Percentiles rank a stretch among this genome's conserved stretches.
Conservation (phyloP, 768 basidiomycete species). For the Tulasnella sp. region DNA sequence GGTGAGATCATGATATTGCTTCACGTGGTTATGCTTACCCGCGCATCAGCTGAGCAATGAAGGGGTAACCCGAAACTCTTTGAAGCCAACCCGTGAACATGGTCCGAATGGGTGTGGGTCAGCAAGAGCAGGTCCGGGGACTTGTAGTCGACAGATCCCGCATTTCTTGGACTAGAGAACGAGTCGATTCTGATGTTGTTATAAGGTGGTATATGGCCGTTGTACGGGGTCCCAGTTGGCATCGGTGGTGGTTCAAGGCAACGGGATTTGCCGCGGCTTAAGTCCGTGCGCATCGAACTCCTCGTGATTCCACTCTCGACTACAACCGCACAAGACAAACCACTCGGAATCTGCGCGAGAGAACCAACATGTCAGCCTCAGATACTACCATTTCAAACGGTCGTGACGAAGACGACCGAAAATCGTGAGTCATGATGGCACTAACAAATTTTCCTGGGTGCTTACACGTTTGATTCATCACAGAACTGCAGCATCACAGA, state of each 20-base stretch:
- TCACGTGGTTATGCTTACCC: conserved; percentile 38
- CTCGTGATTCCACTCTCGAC: not conserved
- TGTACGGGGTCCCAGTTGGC: conserved; percentile 74
- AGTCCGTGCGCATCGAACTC: not conserved
- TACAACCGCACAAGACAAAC: not conserved
- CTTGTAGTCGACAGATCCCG: conserved; percentile 30
- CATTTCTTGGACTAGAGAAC: conserved; percentile 53
- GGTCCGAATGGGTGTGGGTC: conserved; percentile 87
- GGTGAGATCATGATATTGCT: not conserved
- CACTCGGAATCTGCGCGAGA: not conserved
- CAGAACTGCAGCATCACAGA: conserved; percentile 74
- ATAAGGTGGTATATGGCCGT: conserved; percentile 74
- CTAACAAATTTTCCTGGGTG: not conserved
- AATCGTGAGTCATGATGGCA: conserved; percentile 16
- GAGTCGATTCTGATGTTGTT: conserved; percentile 77
- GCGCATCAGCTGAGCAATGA: conserved; percentile 77
- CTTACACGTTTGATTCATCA: conserved; percentile 41
- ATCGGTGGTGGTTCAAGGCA: conserved; percentile 40
- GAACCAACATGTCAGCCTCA: conserved; percentile 14
- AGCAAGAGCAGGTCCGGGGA: conserved; percentile 62
- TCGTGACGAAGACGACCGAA: conserved; percentile 20
- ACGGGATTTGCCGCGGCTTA: not conserved
- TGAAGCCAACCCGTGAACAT: conserved; percentile 70
- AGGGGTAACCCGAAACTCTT: conserved; percentile 69
- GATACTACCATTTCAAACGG: conserved; percentile 4